Conservation (phyloP, 2,329 filamentous ascomycete genomes). For the Cordyceps pruinosa region DNA sequence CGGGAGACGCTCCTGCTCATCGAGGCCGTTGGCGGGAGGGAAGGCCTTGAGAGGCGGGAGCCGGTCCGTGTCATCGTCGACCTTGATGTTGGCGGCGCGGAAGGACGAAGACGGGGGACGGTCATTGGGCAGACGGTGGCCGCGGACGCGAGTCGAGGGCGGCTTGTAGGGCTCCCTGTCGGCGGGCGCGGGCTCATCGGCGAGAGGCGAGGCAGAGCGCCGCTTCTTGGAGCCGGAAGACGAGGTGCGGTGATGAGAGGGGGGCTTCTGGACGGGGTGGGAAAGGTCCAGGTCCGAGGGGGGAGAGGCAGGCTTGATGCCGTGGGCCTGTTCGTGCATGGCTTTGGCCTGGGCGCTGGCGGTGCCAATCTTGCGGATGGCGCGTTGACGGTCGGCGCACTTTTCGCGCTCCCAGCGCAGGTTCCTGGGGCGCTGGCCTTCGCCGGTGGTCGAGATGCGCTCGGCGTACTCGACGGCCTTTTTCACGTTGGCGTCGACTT, state of each 20-base stretch:
- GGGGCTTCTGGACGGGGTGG: background rate
- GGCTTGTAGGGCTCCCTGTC: slow-evolving; percentile 5
- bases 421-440: slow-evolving; percentile 6
- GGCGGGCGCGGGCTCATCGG: background rate
- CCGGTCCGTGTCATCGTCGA: slow-evolving; percentile 2
- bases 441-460: background rate
- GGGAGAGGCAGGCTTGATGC: slow-evolving; percentile 4
- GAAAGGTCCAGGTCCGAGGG: background rate
- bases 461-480: slow-evolving; percentile 11
- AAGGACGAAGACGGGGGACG: background rate
- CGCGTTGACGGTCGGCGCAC: slow-evolving; percentile 9
- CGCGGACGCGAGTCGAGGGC: background rate
- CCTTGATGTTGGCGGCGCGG: slow-evolving; percentile 2
- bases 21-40: background rate
- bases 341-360: slow-evolving; percentile 6
- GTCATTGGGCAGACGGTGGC: slow-evolving; percentile 4
- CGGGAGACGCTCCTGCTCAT: slow-evolving; percentile 5
- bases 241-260: slow-evolving; percentile 4
- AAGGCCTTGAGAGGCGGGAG: slow-evolving; percentile 10
- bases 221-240: background rate
- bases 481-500: slow-evolving; percentile 4
- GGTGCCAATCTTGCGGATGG: slow-evolving; percentile 8
- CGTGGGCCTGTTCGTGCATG: slow-evolving; percentile 3
- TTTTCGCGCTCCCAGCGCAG: slow-evolving; percentile 12
- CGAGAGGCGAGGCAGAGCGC: slow-evolving; percentile 6